phyloP scores from a whole-genome alignment of 2,329 filamentous ascomycete genomes.

The Lasiodiplodia gonubiensis region DNA sequence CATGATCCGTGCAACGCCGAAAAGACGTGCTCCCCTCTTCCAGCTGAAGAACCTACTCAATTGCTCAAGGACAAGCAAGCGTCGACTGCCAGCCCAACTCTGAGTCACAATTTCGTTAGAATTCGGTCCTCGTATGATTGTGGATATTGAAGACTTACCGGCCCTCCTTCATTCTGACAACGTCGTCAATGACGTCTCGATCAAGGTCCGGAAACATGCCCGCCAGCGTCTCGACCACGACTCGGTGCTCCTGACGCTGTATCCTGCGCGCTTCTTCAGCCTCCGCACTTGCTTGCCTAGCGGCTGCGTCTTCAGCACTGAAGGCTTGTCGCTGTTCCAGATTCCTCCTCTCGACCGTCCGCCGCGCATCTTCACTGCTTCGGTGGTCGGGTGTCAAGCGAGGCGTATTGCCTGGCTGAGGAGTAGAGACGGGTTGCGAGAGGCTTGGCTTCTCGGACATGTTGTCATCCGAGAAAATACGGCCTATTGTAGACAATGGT shows the following conservation, averaged over 20 bases:
- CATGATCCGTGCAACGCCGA: neutral
- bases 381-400: constrained; percentile 57
- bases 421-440: constrained; percentile 48
- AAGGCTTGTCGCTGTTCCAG: constrained; percentile 47
- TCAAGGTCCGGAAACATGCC: constrained; percentile 98
- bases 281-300: constrained; percentile 88
- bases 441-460: constrained; percentile 34
- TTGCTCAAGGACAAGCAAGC: constrained; percentile 54
- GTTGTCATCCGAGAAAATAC: constrained; percentile 84
- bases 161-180: constrained; percentile 94
- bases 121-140: neutral
- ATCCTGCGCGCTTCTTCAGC: constrained; percentile 84
- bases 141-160: constrained; percentile 64
- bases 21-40: neutral
- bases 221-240: constrained; percentile 89
- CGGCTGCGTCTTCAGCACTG: constrained; percentile 84
- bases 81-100: constrained; percentile 55
- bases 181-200: constrained; percentile 92
- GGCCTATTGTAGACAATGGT: constrained; percentile 87
- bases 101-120: constrained; percentile 26
- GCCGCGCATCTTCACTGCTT: constrained; percentile 43
- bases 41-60: neutral
- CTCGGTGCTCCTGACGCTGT: constrained; percentile 81
- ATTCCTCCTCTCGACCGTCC: constrained; percentile 30
- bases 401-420: constrained; percentile 55